These are phyloP conservation scores for Phanerochaete carnosa DNA, from an alignment of 768 basidiomycete species.

Conservation along the genomic window DNA sequence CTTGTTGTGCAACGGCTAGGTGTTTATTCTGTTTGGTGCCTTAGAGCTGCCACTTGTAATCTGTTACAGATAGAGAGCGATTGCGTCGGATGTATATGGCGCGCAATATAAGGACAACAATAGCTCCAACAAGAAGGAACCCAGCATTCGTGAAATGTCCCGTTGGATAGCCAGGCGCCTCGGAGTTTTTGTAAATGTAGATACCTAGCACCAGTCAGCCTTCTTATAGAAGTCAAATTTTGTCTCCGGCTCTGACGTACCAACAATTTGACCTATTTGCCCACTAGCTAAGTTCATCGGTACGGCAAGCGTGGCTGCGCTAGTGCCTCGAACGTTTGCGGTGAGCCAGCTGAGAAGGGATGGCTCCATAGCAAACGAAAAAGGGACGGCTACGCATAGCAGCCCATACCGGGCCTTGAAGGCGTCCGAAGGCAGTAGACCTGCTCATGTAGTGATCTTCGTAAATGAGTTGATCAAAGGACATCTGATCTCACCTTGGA, in stretches of 20 bases:
- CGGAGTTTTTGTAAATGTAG: slow-evolving; percentile 26
- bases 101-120: slow-evolving; percentile 12
- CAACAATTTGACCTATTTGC: slow-evolving; percentile 33
- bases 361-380: slow-evolving; percentile 31
- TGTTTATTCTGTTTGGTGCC: too few relatives aligned
- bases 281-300: slow-evolving; percentile 32
- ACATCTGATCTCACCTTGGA: slow-evolving; percentile 12
- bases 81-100: slow-evolving; percentile 16
- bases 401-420: slow-evolving; percentile 30
- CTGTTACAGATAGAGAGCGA: slow-evolving; percentile 7
- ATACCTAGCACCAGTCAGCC: slow-evolving; percentile 15
- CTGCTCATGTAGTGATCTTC: neutral
- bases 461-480: too few relatives aligned
- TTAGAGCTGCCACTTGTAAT: slow-evolving; percentile 16
- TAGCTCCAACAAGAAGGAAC: slow-evolving; percentile 23
- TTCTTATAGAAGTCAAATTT: too few relatives aligned
- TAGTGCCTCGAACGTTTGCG: slow-evolving; percentile 29
- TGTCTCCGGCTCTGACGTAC: slow-evolving; percentile 10
- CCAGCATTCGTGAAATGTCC: slow-evolving; percentile 34
- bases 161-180: slow-evolving; percentile 30
- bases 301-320: slow-evolving; percentile 28
- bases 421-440: neutral
- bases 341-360: slow-evolving; percentile 34
- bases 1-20: too few relatives aligned
- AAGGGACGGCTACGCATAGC: slow-evolving; percentile 29